Evolutionary conservation across 1,139 yeast genomes (phyloP), one percentile per base, ranked within the genome.

Genomic region (Pichia sp.): DNA sequence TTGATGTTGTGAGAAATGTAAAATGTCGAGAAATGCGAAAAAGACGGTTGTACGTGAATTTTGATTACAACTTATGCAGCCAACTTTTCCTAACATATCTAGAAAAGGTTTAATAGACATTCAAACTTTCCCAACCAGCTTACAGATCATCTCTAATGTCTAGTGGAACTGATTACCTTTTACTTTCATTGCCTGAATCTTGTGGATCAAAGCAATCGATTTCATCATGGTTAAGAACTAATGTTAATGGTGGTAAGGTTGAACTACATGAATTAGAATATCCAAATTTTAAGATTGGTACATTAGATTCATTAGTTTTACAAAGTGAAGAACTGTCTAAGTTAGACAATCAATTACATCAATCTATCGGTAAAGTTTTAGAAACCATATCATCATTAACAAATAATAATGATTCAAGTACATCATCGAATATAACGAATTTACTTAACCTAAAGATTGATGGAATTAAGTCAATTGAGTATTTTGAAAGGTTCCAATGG

Each of bases 221-320:
- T 25, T 24, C 46, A 6, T 49, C 53, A 32, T 76, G 77, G 74
- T 65, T 77, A 48, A 74, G 73, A 54, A 63, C 67, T 48, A 61
- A 68, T 16, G 67, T 76, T 49, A 69, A 68, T 55, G 73, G 70
- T 26, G 81, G 80, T 15, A 68, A 67, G 50, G 58, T 56, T n/a
- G 57, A 57, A 36, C 61, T 76, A 42, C 63, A 67, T 50, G 69
- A 69, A 49, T 78, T 86, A 53, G 70, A 72, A 39, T 73, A 89
- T 46, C 98, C 97, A n/a, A 81, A 76, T 55, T 90, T 92, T 68
- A 94, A 92, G 68, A 87, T 92, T 56, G 97, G 97, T 34, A 90
- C 97, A 3, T 76, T 92, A 62, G 99, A 94, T 68, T 83, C 90
- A 38, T 75, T 92, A 53, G 95, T 92, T 47, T 82, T 84, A 60